Conservation (phyloP, 2,329 filamentous ascomycete genomes). For the Hypoxylon sp. region DNA sequence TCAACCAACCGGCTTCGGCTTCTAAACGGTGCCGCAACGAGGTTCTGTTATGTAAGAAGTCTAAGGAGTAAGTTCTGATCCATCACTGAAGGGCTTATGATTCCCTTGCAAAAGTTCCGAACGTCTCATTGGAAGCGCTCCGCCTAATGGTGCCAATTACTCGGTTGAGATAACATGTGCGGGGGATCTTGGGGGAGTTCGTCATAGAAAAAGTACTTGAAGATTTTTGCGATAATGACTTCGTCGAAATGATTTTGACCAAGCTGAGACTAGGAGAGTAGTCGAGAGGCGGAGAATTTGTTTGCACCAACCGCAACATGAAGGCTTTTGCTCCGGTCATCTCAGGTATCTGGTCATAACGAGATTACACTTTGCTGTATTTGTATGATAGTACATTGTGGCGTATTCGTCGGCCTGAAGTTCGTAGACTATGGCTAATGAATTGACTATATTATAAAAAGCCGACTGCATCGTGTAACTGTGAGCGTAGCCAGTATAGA, state of each 20-base stretch:
- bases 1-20: conserved; percentile 85
- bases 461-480: conserved; percentile 2
- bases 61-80: conserved; percentile 1
- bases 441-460: conserved; percentile 7
- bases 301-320: conserved; percentile 25
- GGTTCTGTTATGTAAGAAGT: conserved; percentile 6
- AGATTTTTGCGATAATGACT: conserved; percentile 48
- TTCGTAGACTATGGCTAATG: conserved; percentile 20
- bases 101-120: conserved; percentile 17
- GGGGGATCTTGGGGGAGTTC: conserved; percentile 45
- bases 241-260: conserved; percentile 41
- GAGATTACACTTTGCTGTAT: conserved; percentile 42
- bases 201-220: conserved; percentile 43
- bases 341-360: conserved; percentile 37
- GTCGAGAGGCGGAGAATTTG: conserved; percentile 21
- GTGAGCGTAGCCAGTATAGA: neutral
- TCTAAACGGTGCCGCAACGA: conserved; percentile 57
- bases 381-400: conserved; percentile 52
- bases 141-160: conserved; percentile 20
- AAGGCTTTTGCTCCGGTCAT: conserved; percentile 23
- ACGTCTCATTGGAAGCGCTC: conserved; percentile 12
- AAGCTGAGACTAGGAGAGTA: conserved; percentile 23
- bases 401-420: conserved; percentile 22
- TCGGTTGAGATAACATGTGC: conserved; percentile 28
- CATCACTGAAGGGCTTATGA: conserved; percentile 10